phyloP scores from a whole-genome alignment of 306 rosid species.

The Corylus avellana region DNA sequence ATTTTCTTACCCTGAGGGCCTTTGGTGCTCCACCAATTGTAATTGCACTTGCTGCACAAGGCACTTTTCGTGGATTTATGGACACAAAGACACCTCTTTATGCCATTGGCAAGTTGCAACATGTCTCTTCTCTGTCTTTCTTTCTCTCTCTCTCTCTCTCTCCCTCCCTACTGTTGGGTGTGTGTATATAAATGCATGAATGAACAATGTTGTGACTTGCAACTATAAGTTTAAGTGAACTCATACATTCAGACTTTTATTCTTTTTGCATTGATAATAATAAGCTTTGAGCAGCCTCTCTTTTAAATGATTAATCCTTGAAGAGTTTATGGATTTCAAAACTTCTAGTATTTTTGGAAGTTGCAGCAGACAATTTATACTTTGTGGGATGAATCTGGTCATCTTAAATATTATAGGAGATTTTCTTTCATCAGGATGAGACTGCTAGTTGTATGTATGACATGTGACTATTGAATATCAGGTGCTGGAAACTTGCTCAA shows the following conservation, averaged over 20 bases:
- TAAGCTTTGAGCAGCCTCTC: neutral
- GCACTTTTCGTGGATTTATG: slow-evolving; percentile 89
- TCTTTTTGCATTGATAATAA: neutral
- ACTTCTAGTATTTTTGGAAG: neutral
- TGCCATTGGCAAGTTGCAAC: slow-evolving; percentile 74
- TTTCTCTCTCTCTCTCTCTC: neutral
- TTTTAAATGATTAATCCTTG: neutral
- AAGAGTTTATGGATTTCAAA: neutral
- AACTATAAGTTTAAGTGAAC: neutral
- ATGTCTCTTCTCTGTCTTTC: neutral
- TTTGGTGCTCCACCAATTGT: slow-evolving; percentile 91
- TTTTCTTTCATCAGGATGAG: neutral
- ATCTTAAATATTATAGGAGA: neutral
- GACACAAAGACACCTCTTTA: slow-evolving; percentile 90
- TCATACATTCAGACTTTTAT: neutral
- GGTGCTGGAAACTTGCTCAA: slow-evolving; percentile 80
- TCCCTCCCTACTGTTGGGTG: slow-evolving; percentile 5
- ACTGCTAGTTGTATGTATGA: slow-evolving; percentile 24
- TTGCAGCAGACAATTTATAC: slow-evolving; percentile 2
- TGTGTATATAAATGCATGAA: no score
- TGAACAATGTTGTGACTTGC: neutral
- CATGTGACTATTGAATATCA: slow-evolving; percentile 38
- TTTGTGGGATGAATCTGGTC: neutral
- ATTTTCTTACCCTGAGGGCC: slow-evolving; percentile 81
- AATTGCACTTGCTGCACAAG: slow-evolving; percentile 93